These are phyloP conservation scores for Pythium folliculosum DNA, from an alignment of 352 stramenopile species.

Conservation along the genomic window DNA sequence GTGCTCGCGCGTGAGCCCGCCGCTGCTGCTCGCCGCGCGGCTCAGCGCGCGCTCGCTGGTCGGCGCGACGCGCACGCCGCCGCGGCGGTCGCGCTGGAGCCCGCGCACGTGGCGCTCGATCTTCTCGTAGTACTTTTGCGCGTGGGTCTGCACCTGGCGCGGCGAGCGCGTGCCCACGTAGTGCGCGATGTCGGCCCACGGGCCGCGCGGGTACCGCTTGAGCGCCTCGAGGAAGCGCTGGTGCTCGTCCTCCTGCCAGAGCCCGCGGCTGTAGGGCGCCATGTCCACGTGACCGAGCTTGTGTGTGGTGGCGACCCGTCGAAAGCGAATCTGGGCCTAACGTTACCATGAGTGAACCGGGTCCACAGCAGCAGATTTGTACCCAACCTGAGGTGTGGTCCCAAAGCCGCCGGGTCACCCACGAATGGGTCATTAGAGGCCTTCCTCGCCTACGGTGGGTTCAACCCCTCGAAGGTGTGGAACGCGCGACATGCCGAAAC, in stretches of 20 bases:
- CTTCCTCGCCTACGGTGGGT: background rate
- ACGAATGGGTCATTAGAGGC: background rate
- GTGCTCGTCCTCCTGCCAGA: slow-evolving; percentile 42
- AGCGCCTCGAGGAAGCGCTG: slow-evolving; percentile 37
- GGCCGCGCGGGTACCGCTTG: slow-evolving; percentile 34
- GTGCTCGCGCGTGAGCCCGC: slow-evolving; percentile 37
- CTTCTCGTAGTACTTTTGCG: slow-evolving; percentile 75
- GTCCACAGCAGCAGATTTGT: background rate
- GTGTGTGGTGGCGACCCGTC: background rate
- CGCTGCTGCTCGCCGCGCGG: background rate
- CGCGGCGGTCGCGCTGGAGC: slow-evolving; percentile 56
- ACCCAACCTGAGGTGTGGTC: background rate
- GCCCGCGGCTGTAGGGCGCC: slow-evolving; percentile 22
- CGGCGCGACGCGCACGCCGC: background rate
- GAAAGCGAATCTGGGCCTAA: background rate
- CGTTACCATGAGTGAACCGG: too few species aligned
- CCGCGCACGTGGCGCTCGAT: slow-evolving; percentile 60
- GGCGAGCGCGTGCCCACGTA: slow-evolving; percentile 40
- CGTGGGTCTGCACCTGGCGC: slow-evolving; percentile 66
- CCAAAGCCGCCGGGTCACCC: background rate
- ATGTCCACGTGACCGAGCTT: background rate
- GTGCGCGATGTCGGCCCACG: slow-evolving; percentile 36
- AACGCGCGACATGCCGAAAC: too few species aligned
- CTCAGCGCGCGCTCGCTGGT: background rate
- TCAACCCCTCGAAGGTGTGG: background rate